A percentile compares a stretch with the other conserved stretches of the same genome.
Conservation (phyloP, 441 rosid genomes). For the Bruguiera hainesii region DNA sequence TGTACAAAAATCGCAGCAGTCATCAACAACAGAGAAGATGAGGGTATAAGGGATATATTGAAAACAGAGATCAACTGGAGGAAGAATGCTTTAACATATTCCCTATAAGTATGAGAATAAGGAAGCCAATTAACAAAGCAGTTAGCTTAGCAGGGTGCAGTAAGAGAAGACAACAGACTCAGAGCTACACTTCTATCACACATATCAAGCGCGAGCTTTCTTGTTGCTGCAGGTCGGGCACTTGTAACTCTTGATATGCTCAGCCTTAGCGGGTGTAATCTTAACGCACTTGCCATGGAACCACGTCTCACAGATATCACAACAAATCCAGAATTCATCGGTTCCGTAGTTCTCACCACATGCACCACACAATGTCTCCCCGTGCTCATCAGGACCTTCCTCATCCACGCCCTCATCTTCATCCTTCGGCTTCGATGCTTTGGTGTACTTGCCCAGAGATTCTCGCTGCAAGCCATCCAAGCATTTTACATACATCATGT, state of each 20-base stretch:
- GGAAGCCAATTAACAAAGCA: conserved; percentile 1
- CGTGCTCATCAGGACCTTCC: conserved; percentile 69
- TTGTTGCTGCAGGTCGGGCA: conserved; percentile 89
- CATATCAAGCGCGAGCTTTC: conserved; percentile 55
- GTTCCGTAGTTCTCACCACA: conserved; percentile 62
- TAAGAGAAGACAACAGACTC: not conserved
- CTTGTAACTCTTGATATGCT: conserved; percentile 82
- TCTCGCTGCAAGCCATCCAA: conserved; percentile 23
- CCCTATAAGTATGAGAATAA: not conserved
- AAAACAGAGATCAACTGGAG: not conserved
- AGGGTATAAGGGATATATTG: too few species aligned
- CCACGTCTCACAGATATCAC: conserved; percentile 69
- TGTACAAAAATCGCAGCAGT: too few species aligned
- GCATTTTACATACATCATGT: not conserved
- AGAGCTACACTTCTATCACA: too few species aligned
- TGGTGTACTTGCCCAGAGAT: conserved; percentile 43
- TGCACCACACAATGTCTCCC: conserved; percentile 66
- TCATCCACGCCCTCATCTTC: conserved; percentile 59
- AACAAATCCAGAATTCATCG: conserved; percentile 72
- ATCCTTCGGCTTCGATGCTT: conserved; percentile 32
- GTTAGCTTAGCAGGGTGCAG: not conserved
- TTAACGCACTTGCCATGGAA: conserved; percentile 83
- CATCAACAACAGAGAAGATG: too few species aligned
- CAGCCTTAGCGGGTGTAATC: conserved; percentile 87
- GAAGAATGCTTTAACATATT: not conserved